These are phyloP conservation scores for Phytophthora ramorum DNA, from an alignment of 352 stramenopile species.

Conservation along the genomic window DNA sequence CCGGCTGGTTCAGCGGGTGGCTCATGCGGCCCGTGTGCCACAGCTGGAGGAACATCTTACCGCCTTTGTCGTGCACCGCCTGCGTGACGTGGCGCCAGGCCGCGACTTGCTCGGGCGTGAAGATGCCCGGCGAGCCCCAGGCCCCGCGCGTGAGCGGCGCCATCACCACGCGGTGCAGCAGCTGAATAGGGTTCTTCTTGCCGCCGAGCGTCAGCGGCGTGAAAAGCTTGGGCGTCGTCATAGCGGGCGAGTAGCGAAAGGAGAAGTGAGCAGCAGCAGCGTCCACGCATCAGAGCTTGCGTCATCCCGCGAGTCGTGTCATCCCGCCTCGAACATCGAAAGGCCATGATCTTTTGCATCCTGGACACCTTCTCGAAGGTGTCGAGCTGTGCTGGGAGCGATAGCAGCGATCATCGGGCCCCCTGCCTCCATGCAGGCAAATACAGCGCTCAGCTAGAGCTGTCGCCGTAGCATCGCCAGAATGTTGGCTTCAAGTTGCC, in stretches of 20 bases:
- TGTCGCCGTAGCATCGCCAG: too few species aligned
- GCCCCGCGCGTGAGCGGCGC: constrained; percentile 66
- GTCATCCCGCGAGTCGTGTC: constrained; percentile 20
- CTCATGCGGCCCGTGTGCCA: constrained; percentile 87
- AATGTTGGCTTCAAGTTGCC: too few species aligned
- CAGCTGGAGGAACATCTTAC: constrained; percentile 86
- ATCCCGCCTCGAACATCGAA: constrained; percentile 8
- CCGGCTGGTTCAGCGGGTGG: constrained; percentile 73
- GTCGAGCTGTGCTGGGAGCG: neutral
- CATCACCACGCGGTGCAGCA: constrained; percentile 76
- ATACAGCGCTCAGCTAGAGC: too few species aligned
- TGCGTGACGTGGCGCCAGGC: constrained; percentile 61
- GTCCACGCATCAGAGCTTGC: constrained; percentile 4
- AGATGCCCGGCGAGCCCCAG: constrained; percentile 67
- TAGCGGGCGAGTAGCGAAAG: neutral
- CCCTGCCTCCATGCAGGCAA: too few species aligned
- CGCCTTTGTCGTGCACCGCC: constrained; percentile 78
- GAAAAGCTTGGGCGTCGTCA: constrained; percentile 58
- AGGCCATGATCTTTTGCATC: constrained; percentile 4
- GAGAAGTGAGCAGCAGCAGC: constrained; percentile 6
- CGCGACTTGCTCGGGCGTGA: constrained; percentile 51
- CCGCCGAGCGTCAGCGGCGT: constrained; percentile 63
- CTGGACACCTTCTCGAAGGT: neutral
- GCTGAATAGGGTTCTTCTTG: constrained; percentile 53
- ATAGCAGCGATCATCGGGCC: too few species aligned